Base-by-base conservation (phyloP, 2,329 filamentous ascomycete genomes). In the Bipolaris sorokiniana region DNA sequence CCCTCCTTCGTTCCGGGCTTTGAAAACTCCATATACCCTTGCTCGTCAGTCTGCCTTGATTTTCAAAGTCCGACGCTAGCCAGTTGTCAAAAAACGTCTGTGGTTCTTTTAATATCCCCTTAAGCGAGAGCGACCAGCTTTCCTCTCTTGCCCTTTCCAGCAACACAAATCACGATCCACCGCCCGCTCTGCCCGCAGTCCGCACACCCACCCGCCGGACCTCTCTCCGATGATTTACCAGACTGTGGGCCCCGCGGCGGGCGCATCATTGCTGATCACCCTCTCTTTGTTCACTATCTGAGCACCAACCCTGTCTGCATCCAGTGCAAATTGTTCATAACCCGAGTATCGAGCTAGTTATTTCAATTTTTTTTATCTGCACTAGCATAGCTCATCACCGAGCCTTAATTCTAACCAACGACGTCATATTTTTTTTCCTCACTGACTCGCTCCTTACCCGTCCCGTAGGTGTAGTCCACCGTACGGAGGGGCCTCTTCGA, bases 191-290 rank as follows among this genome's bases (percentile, higher is more conserved):
- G 26, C 26, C 26, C 26, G 26, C 26, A 7, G 26, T 26, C 26
- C 26, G 7, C 26, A 26, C 26, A 26, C 26, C 26, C 26, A 26
- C 26, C 26, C 26, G 26, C 26, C 26, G 26, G 45, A 58, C 26
- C 18, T n/a, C 48, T 28, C 46, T 53, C 51, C 51, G 55, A 40
- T 49, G 55, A 58, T 58, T 45, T 26, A 44, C 45, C 55, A 54
- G 36, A 51, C 51, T 58, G 55, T 58, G 55, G 55, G 55, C 26
- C 26, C 26, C 26, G 45, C 51, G 45, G 50, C 41, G 51, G 55
- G 54, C 54, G 53, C 55, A 58, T 58, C 55, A 58, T 46, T 26
- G 51, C 45, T 40, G 55, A 58, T 58, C 55, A 54, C 38, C 45
- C 26, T 26, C 26, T 26, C 26, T 26, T 9, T 26, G 26, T 9